These are phyloP conservation scores for Podospora tetraspora DNA, from an alignment of 495 filamentous ascomycete genomes.

Conservation along the genomic window DNA sequence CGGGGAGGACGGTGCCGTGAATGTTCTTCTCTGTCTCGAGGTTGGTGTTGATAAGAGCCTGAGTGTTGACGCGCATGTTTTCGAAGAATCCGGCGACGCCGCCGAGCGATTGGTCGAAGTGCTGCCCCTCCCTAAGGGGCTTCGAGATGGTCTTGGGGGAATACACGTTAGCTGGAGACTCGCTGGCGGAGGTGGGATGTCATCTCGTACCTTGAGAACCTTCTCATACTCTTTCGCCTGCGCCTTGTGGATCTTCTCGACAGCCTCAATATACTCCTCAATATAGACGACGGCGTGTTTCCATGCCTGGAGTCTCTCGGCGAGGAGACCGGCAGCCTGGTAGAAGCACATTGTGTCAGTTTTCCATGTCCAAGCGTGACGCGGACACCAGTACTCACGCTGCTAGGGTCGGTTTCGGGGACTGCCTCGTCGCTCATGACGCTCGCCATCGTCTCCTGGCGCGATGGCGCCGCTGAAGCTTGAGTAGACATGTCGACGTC, in stretches of 20 bases:
- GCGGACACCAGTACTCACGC: conserved; percentile 45
- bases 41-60: conserved; percentile 81
- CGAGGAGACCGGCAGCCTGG: conserved; percentile 69
- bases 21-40: conserved; percentile 82
- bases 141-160: conserved; percentile 65
- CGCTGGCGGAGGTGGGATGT: neutral
- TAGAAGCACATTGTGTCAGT: neutral
- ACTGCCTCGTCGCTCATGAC: conserved; percentile 56
- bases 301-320: conserved; percentile 85
- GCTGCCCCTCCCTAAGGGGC: conserved; percentile 78
- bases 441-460: conserved; percentile 51
- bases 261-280: conserved; percentile 78
- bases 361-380: neutral
- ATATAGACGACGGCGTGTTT: conserved; percentile 90
- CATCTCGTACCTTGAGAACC: conserved; percentile 67
- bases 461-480: conserved; percentile 42
- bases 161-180: neutral
- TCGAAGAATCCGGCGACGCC: conserved; percentile 87
- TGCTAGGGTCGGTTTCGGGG: conserved; percentile 71
- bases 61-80: conserved; percentile 85
- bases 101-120: conserved; percentile 82
- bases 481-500: conserved; percentile 10
- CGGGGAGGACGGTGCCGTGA: conserved; percentile 74
- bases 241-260: conserved; percentile 75
- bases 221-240: conserved; percentile 95